Evolutionary conservation across 1,139 yeast species (phyloP).

Genomic region (Yamadazyma friedrichii): DNA sequence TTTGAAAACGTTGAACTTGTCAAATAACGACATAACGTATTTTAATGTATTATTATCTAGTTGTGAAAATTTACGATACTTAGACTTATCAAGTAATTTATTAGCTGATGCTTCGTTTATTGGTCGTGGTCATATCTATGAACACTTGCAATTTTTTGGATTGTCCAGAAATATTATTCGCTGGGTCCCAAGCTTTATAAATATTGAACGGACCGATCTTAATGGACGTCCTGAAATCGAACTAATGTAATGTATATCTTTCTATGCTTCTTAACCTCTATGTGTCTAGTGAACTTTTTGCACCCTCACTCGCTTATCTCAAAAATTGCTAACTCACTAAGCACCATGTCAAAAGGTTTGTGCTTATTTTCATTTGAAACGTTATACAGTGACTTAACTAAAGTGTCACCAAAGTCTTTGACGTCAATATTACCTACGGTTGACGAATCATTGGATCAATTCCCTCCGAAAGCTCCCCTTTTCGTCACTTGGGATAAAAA

Average conservation of each 20-base stretch:
- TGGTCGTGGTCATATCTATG: no score
- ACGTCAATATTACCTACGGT: conserved; percentile 17
- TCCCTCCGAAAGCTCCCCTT: conserved; percentile 55
- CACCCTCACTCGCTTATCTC: no score
- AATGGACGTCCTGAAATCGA: no score
- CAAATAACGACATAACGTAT: conserved; percentile 16
- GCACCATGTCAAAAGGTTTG: conserved; percentile 32
- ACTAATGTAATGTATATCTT: no score
- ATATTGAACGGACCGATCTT: no score
- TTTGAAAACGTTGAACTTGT: conserved; percentile 19
- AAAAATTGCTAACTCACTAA: not conserved
- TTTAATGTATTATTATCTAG: conserved; percentile 5
- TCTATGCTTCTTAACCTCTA: no score
- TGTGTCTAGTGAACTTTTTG: no score
- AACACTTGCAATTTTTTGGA: not conserved
- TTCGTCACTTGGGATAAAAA: conserved; percentile 84
- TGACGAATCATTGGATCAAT: conserved; percentile 20
- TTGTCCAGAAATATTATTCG: conserved; percentile 3
- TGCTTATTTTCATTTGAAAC: conserved; percentile 42
- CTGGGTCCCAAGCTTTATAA: not conserved
- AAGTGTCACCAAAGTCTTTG: conserved; percentile 18
- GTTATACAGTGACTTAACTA: conserved; percentile 22
- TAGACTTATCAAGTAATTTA: conserved; percentile 26
- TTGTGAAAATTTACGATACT: conserved; percentile 10
- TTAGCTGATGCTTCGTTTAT: conserved; percentile 10